Conservation (phyloP, 1,284 basidiomycete genomes). For the Wolfiporia cocos region DNA sequence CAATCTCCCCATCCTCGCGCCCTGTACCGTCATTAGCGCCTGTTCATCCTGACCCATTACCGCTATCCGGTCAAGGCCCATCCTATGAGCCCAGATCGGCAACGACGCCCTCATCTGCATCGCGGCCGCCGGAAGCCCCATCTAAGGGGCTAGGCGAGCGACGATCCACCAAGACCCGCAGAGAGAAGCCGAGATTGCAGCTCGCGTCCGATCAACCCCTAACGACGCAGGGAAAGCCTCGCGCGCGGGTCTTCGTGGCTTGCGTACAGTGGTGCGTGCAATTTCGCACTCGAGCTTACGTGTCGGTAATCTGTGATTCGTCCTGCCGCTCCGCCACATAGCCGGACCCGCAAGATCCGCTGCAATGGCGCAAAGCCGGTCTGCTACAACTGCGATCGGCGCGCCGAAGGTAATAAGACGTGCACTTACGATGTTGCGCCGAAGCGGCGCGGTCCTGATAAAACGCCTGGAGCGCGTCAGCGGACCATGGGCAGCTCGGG, state of each 20-base stretch:
- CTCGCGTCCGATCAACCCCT: conserved; percentile 67
- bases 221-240: conserved; percentile 67
- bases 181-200: conserved; percentile 55
- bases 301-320: too few species aligned
- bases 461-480: conserved; percentile 65
- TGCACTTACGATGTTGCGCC: conserved; percentile 58
- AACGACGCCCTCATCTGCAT: too few species aligned
- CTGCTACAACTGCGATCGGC: conserved; percentile 64
- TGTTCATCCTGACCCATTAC: not conserved
- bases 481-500: conserved; percentile 26
- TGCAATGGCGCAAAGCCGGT: conserved; percentile 74
- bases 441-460: conserved; percentile 73
- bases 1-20: not conserved
- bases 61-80: not conserved
- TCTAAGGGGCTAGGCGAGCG: too few species aligned
- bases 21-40: not conserved
- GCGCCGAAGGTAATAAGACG: conserved; percentile 23
- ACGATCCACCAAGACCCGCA: conserved; percentile 35
- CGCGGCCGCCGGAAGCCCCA: not conserved
- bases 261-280: conserved; percentile 63
- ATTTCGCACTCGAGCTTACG: not conserved
- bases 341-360: conserved; percentile 71
- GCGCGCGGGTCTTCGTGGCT: conserved; percentile 71
- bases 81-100: not conserved
- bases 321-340: conserved; percentile 20